Evolutionary conservation across 768 basidiomycete genomes (phyloP).

Genomic region (Saitozyma podzolica): DNA sequence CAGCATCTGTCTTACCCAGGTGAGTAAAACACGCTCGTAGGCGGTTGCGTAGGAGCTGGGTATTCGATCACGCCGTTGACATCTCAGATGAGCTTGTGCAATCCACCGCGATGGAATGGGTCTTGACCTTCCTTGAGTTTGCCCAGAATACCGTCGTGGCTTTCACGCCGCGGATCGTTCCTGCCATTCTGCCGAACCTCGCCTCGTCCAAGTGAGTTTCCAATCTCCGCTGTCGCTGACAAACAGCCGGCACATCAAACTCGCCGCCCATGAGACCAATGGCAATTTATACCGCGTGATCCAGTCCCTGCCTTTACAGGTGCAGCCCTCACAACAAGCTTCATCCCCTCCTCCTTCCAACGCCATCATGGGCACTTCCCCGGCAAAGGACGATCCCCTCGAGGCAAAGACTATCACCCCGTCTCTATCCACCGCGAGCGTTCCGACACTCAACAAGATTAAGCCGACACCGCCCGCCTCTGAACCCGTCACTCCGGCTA

Average conservation of each 20-base stretch:
- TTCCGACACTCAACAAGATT: constrained; percentile 26
- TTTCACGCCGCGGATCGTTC: constrained; percentile 88
- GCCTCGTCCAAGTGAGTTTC: constrained; percentile 55
- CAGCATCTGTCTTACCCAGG: constrained; percentile 76
- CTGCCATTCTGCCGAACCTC: constrained; percentile 89
- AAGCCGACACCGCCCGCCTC: constrained; percentile 20
- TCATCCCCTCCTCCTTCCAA: constrained; percentile 30
- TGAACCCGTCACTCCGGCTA: constrained; percentile 47
- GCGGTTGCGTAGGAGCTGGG: background rate
- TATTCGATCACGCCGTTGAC: background rate
- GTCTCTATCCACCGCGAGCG: constrained; percentile 28
- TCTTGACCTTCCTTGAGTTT: constrained; percentile 83
- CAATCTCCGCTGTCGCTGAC: background rate
- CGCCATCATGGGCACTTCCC: background rate
- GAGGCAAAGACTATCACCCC: constrained; percentile 56
- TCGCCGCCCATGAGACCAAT: constrained; percentile 82
- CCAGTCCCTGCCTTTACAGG: constrained; percentile 75
- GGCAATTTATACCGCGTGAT: constrained; percentile 80
- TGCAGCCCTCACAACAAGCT: constrained; percentile 47
- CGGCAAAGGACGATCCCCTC: constrained; percentile 26
- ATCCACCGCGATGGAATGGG: constrained; percentile 88
- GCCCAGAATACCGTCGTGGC: constrained; percentile 89
- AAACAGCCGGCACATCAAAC: constrained; percentile 71
- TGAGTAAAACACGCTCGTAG: constrained; percentile 54
- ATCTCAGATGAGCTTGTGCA: constrained; percentile 86